Base-by-base conservation (phyloP, 805 yeast species). In the Teunomyces funiuensis region DNA sequence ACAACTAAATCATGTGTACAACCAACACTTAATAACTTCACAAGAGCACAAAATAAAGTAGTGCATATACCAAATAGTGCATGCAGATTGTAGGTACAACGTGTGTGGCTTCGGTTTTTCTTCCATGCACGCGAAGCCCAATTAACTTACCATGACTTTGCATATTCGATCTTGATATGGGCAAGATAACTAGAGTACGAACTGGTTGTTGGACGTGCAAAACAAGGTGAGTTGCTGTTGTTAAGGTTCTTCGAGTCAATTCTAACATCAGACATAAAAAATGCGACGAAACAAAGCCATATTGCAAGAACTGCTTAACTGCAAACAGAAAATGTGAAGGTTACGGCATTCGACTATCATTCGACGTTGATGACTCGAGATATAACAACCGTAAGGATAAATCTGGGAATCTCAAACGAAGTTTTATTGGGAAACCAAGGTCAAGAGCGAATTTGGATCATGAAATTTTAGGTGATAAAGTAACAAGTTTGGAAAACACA, bases 151-250 rank as follows among this genome's bases (percentile, higher is more conserved):
- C 8, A 28, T 28, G 31, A 18, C 16, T 10, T 10, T 15, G 14
- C 31, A 9, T 15, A 10, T 28, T 28, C 16, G 11, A 10, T 28
- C 27, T 7, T 5, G 18, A 14, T 18, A 62, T 61, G 69, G 46
- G 53, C 4, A 76, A 72, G 53, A 71, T 74, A 7, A 71, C 71
- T 4, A 51, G 82, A 43, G 80, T 79, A 5, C 57, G 82, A 44
- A 76, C 76, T 3, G 83, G 82, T 0, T 78, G 83, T 46, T 73
- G 80, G 73, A 77, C 80, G 1, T 78, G 83, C 53, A 77, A 77
- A 49, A 65, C 59, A 44, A 61, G 77, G 75, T 70, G 48, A 23
- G 74, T 54, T 26, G 19, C 14, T 13, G 7, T 3, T n/a, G 30
- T 22, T 27, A 31, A 34, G 38, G 31, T 30, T 43, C 36, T 14